Evolutionary conservation across 2,329 filamentous ascomycete genomes (phyloP).

Genomic region (Fusarium sp.): DNA sequence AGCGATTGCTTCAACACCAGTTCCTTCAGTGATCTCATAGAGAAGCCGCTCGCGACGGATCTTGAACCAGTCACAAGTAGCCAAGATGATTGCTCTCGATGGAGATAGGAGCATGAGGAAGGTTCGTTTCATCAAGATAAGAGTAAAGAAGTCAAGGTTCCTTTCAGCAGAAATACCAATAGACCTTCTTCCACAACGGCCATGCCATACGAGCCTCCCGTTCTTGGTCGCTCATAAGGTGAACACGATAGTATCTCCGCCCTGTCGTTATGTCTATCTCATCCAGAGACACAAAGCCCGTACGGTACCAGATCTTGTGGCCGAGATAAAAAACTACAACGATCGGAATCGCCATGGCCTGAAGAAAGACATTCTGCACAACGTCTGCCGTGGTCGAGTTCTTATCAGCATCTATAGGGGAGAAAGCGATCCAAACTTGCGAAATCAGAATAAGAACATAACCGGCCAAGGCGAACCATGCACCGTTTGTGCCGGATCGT

Average conservation of each 20-base stretch:
- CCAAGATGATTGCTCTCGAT: not conserved
- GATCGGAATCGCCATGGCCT: constrained; percentile 77
- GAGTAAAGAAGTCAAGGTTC: not conserved
- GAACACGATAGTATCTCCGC: constrained; percentile 83
- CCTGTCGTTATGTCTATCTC: constrained; percentile 92
- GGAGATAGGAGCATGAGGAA: not conserved
- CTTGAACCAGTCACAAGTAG: not conserved
- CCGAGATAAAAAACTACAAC: constrained; percentile 75
- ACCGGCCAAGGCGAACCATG: constrained; percentile 81
- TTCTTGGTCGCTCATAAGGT: constrained; percentile 82
- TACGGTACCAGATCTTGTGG: constrained; percentile 79
- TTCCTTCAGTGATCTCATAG: not conserved
- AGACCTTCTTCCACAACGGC: constrained; percentile 81
- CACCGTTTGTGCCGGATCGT: constrained; percentile 81
- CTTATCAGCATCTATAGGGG: constrained; percentile 70
- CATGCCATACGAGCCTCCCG: constrained; percentile 75
- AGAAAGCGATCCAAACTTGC: constrained; percentile 88
- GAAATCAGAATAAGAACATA: constrained; percentile 81
- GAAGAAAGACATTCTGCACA: constrained; percentile 76
- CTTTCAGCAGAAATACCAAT: constrained; percentile 77
- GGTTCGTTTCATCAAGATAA: not conserved
- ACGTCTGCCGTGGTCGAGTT: constrained; percentile 54
- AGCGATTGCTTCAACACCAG: not conserved
- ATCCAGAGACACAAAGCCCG: constrained; percentile 62
- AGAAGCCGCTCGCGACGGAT: not conserved